phyloP scores from a whole-genome alignment of 306 rosid genomes.

The Heteromeles arbutifolia region DNA sequence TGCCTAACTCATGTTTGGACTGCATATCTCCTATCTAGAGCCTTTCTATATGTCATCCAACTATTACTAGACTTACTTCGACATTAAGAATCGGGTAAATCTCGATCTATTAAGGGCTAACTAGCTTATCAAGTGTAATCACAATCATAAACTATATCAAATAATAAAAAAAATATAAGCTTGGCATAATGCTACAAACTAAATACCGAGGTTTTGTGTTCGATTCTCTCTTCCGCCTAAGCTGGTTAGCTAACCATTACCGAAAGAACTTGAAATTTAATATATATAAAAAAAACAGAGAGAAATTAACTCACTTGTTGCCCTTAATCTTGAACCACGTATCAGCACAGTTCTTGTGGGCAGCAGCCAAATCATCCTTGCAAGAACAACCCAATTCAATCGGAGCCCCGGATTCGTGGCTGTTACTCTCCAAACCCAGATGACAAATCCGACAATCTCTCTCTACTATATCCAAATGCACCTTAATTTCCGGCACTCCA shows the following conservation, averaged over 20 bases:
- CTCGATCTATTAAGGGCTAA: background rate
- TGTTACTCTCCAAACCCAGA: conserved; percentile 91
- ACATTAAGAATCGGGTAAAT: background rate
- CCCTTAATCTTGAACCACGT: conserved; percentile 97
- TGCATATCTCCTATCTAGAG: conserved; percentile 3
- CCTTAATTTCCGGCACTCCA: conserved; percentile 65
- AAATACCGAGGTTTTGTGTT: background rate
- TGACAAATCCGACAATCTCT: conserved; percentile 95
- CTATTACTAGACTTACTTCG: conserved; percentile 2
- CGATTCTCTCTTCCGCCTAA: background rate
- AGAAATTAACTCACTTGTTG: conserved; percentile 58
- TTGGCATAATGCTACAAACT: background rate
- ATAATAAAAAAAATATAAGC: background rate
- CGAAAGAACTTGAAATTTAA: background rate
- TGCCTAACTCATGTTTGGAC: background rate
- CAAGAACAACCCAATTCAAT: conserved; percentile 94
- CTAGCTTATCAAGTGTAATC: background rate
- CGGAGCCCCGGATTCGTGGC: conserved; percentile 78
- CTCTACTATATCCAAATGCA: conserved; percentile 75
- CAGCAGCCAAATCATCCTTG: conserved; percentile 85
- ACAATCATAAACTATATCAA: background rate
- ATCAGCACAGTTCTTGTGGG: conserved; percentile 90
- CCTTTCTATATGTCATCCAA: conserved; percentile 14
- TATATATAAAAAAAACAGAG: background rate
- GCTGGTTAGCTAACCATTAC: background rate